Evolutionary conservation across 2,329 filamentous ascomycete species (phyloP).

Genomic region (Conoideocrella luteorostrata): DNA sequence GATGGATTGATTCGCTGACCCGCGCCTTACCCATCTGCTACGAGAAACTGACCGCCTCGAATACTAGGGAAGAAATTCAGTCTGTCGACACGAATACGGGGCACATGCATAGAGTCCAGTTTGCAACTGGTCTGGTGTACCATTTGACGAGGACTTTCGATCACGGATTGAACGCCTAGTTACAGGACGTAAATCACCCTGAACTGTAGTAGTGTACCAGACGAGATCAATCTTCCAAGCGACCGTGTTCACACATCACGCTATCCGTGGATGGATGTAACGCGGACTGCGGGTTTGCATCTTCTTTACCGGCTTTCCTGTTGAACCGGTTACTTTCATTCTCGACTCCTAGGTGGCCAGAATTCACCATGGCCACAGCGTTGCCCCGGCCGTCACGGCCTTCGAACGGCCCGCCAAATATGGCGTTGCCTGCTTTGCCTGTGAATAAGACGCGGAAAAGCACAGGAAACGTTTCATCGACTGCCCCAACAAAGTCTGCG

Average conservation of each 20-base stretch:
- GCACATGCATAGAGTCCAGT: neutral
- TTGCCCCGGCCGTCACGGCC: constrained; percentile 62
- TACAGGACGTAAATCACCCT: no score
- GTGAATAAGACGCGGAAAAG: constrained; percentile 66
- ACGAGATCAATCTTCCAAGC: no score
- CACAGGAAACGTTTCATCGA: constrained; percentile 41
- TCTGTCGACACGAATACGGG: neutral
- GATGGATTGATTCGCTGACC: constrained; percentile 2
- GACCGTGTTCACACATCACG: no score
- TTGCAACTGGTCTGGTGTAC: no score
- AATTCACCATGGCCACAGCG: constrained; percentile 39
- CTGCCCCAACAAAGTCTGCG: constrained; percentile 29
- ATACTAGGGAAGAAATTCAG: neutral
- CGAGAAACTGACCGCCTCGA: constrained; percentile 3
- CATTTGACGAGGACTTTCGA: no score
- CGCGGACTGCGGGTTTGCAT: neutral
- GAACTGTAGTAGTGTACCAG: no score
- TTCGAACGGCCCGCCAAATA: constrained; percentile 63
- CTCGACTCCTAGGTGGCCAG: neutral
- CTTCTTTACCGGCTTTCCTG: neutral
- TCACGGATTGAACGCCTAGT: neutral
- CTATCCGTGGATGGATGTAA: constrained; percentile 8
- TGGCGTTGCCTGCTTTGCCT: constrained; percentile 68
- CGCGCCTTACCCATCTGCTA: neutral
- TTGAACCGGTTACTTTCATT: neutral